Conservation (phyloP, 495 filamentous ascomycete species). For the Aspergillus sclerotiicarbonarius region DNA sequence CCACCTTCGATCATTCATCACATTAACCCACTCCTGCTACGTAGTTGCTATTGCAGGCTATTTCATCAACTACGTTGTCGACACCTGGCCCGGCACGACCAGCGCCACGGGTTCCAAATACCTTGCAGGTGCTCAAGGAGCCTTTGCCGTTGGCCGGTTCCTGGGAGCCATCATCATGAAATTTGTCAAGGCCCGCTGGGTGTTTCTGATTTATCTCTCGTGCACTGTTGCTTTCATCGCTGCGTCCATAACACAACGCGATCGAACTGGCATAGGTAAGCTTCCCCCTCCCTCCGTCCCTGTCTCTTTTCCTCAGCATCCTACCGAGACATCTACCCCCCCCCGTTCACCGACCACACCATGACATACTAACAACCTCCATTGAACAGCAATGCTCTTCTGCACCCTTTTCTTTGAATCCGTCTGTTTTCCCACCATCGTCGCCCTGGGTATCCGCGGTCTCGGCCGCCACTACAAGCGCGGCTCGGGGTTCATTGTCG, state of each 20-base stretch:
- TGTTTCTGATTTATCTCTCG: slow-evolving; percentile 45
- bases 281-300: background rate
- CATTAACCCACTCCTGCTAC: background rate
- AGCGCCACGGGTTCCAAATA: slow-evolving; percentile 49
- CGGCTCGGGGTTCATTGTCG: slow-evolving; percentile 57
- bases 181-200: slow-evolving; percentile 49
- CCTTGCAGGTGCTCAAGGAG: slow-evolving; percentile 53
- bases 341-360: no score
- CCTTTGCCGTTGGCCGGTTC: slow-evolving; percentile 57
- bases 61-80: slow-evolving; percentile 58
- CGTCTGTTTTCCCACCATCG: slow-evolving; percentile 62
- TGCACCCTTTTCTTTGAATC: slow-evolving; percentile 61
- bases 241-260: slow-evolving; percentile 29
- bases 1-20: background rate
- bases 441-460: slow-evolving; percentile 59
- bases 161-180: slow-evolving; percentile 50
- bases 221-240: slow-evolving; percentile 42
- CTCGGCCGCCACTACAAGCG: slow-evolving; percentile 59
- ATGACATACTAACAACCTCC: background rate
- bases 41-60: slow-evolving; percentile 65
- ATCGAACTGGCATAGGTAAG: slow-evolving; percentile 46
- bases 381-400: slow-evolving; percentile 44
- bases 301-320: background rate
- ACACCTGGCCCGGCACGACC: slow-evolving; percentile 36
- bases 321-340: no score